Evolutionary conservation across 495 filamentous ascomycete genomes (phyloP), one percentile per base, ranked within the genome.

Genomic region (Aspergillus heteromorphus): DNA sequence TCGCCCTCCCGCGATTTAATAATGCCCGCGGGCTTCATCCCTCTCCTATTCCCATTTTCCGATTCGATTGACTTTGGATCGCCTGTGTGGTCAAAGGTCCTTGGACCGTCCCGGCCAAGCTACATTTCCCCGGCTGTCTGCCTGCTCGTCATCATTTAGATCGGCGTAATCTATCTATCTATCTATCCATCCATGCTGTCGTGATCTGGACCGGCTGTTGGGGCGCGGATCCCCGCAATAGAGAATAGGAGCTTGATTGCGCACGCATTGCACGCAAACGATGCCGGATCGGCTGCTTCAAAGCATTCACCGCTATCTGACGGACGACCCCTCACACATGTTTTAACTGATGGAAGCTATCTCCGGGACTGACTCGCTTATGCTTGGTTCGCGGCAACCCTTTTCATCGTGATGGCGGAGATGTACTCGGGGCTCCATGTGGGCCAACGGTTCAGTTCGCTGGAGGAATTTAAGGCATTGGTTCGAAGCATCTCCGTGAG

Each of bases 401-500:
- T 42, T 49, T 30, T 54, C 43, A 47, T 49, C 63, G 57, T 61
- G 36, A 73, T 77, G 73, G 63, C 71, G 48, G 71, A 77, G 55
- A 68, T 75, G 63, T 71, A 68, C 61, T 75, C 73, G 25, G 72
- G 72, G 57, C 70, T 75, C 58, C 66, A 71, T 55, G 70, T 73
- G 65, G 69, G 72, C 70, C 73, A 75, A 47, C 69, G 66, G 21
- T 77, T 77, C 52, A 54, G 59, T 21, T 74, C 73, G 21, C 53
- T 77, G 55, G 73, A 75, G 43, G 73, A 74, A 0, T 75, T 77
- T 61, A 75, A 75, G 52, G 61, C 64, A 41, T 63, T 67, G 45
- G 69, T 75, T 52, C 71, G 73, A 45, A 74, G 65, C 54, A 75
- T 77, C 56, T 75, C 73, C 13, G 72, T 77, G 25, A 59, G 72